Base-by-base conservation (phyloP, 2,329 filamentous ascomycete species). In the Diaporthe ampelina region DNA sequence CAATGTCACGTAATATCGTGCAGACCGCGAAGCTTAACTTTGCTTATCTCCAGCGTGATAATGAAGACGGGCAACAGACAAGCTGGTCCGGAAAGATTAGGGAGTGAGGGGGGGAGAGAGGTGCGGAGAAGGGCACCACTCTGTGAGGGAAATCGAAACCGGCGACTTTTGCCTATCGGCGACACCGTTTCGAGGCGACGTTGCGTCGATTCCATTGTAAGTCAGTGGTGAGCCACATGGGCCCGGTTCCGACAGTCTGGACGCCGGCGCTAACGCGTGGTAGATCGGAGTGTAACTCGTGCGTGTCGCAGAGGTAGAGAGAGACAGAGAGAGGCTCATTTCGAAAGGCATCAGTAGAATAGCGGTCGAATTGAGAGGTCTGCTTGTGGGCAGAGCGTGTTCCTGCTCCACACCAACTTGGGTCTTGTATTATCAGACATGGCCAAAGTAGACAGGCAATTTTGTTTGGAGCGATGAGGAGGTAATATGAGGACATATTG, bases 1-100 rank as follows among this genome's bases (percentile, higher is more conserved):
- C 4, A 40, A 54, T 68, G 63, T 40, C 63, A 68, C 63, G 15
- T 26, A 52, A 52, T 26, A 35, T 67, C 45, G 63, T 52, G 48
- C 21, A 50, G 45, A 10, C 32, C 13, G 15, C 15, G 15, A 67
- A 54, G 45, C 24, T 63, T 63, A 48, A 63, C 40, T 17, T 63
- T 63, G 21, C 63, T 68, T 68, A 68, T 68, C 63, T 54, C 48
- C 48, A 40, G 21, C 21, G n/a, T 17, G 15, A 19, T 54, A 5
- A 48, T 68, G 48, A 48, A 35, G n/a, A 29, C 48, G 63, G 32
- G 32, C 48, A 54, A 29, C 32, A 29, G n/a, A n/a, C 63, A 17
- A 29, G 48, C 32, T 17, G 15, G 29, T n/a, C 13, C 21, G 63
- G n/a, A 50, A 32, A 68, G 43, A 40, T 68, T 54, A 40, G 21